These are phyloP conservation scores for Talaromyces liani DNA, from an alignment of 495 filamentous ascomycete species.

Conservation along the genomic window DNA sequence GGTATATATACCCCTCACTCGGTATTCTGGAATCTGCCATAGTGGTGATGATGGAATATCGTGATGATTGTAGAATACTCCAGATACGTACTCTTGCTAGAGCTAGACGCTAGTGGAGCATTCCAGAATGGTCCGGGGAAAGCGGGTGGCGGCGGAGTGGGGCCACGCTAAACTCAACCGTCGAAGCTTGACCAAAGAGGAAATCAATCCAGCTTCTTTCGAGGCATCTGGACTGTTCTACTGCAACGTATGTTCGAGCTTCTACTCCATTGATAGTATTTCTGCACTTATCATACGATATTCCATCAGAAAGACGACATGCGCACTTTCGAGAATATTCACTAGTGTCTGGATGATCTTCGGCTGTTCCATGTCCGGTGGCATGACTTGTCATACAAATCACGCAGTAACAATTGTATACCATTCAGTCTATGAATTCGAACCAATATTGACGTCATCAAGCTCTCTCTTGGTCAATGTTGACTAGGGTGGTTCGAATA, in stretches of 20 bases:
- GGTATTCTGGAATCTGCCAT: slow-evolving; percentile 7
- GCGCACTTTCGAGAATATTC: not conserved
- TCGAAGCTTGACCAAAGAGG: not conserved
- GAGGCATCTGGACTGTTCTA: not conserved
- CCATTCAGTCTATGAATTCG: not conserved
- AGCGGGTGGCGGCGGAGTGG: slow-evolving; percentile 17
- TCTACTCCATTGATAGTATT: not conserved
- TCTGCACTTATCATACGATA: not conserved
- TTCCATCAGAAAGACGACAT: not conserved
- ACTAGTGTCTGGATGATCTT: not conserved
- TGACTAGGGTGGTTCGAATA: not conserved
- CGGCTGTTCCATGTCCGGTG: not conserved
- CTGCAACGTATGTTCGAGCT: not conserved
- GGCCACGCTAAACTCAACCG: not conserved
- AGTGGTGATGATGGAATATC: not conserved
- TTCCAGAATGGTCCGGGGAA: slow-evolving; percentile 22
- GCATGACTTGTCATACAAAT: not conserved
- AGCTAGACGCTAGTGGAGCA: slow-evolving; percentile 13
- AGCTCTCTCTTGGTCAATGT: not conserved
- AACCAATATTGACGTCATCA: not conserved
- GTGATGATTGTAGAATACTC: slow-evolving; percentile 10
- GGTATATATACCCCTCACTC: slow-evolving; percentile 8
- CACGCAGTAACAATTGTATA: not conserved
- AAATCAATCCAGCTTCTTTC: not conserved
- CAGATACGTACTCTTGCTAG: slow-evolving; percentile 7